Evolutionary conservation across 2,329 filamentous ascomycete species (phyloP), one percentile per base, ranked within the genome.

Genomic region (Colletotrichum euphorbiae): DNA sequence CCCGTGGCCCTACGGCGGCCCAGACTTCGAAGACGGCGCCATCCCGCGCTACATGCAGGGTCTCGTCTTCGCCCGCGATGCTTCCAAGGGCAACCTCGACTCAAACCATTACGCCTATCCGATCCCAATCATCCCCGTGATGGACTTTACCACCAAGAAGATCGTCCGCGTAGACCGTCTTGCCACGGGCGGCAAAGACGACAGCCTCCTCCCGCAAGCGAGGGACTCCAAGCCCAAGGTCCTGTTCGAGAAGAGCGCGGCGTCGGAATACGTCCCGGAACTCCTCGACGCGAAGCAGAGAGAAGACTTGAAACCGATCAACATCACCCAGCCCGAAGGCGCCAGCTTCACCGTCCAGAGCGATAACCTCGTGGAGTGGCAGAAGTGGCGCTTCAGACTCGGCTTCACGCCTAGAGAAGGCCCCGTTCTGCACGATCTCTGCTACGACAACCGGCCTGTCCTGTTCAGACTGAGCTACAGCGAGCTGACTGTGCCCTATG

Each of bases 401-500:
- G 85, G 86, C 40, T 92, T 91, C 80, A 93, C 90, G 75, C 84
- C 87, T 52, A 84, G 91, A 2, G 91, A 93, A 76, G 91, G 91
- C 7, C 86, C 89, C 8, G 89, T 91, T 3, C 81, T 93, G 3
- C 90, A 93, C 74, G 90, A 93, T 71, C 79, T 93, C 15, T 84
- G 84, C 73, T 93, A 91, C 73, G 88, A 91, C 71, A 84, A 85
- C 40, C 84, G 90, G 17, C 88, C 85, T 46, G 80, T 93, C 31
- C 83, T 93, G 73, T 90, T 92, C 78, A 85, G 91, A 1, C 77
- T 93, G 33, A 88, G 87, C 69, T 83, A 91, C 66, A 88, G 87
- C 70, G 91, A 93, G 76, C 91, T 93, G 87, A 87, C 87, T 2
- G 89, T 91, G 0, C 89, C 89, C 0, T 93, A 92, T 71, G 89